Evolutionary conservation across 176 grass and related monocot species (phyloP), one percentile per base, ranked within the genome.

Genomic region (Puya raimondii): DNA sequence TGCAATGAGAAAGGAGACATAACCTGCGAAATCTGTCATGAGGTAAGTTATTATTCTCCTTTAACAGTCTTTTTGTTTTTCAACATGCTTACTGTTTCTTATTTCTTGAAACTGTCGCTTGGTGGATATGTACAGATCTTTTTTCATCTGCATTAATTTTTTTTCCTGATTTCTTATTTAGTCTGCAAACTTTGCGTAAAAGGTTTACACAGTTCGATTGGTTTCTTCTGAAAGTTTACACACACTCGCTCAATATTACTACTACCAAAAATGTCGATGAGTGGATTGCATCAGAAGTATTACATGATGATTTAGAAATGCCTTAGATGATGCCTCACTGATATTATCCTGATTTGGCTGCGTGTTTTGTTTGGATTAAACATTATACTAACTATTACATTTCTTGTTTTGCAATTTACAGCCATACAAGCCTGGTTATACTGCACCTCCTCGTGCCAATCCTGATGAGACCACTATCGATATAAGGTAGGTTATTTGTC

Each of bases 1-100:
- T 96, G 91, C 85, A 88, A 96, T 76, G 91, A 96, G 71, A 96
- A 96, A 83, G 87, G 91, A 67, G 85, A 96, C 76, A 79, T 83
- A 74, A 87, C 73, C 71, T 96, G 91, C 70, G 91, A 96, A 85
- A 96, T 96, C 33, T 89, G 82, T 70, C 82, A 85, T 82, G 87
- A 89, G 82, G 87, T 85, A 48, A 81, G 64, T 67, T 79, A 67
- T 25, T 27, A 4, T 27, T n/a, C 15, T 26, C 27, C 10, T 18
- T 59, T 59, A 16, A 17, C 13, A 17, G 5, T 61, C 13, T 18
- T 9, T 61, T 61, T 61, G 17, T 21, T 18, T 20, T 61, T 18
- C 17, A 61, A 10, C 56, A 61, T 16, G 21, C n/a, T 61, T 10
- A 11, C 16, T 22, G 17, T 61, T 10, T 20, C 56, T 61, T 61